Conservation (phyloP, 768 basidiomycete genomes). For the Lyophyllum shimeji region DNA sequence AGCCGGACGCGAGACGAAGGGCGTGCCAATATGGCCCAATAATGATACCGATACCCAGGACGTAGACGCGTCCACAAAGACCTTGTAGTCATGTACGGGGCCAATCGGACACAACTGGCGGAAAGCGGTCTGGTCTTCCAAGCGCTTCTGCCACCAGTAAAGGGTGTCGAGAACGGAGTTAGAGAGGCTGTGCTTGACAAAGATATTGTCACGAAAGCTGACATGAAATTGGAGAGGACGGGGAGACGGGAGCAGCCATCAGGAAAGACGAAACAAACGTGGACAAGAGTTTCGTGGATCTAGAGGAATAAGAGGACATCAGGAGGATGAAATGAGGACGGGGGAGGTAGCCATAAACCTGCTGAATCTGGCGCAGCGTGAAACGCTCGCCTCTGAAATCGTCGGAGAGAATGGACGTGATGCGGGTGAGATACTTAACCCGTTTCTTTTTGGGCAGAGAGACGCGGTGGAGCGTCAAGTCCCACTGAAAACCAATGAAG, state of each 20-base stretch:
- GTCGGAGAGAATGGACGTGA: neutral
- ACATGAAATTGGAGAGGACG: slow-evolving; percentile 24
- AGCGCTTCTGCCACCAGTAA: slow-evolving; percentile 25
- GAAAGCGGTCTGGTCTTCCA: neutral
- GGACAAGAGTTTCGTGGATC: slow-evolving; percentile 31
- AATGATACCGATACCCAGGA: slow-evolving; percentile 26
- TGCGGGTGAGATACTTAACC: slow-evolving; percentile 24
- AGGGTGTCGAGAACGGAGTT: slow-evolving; percentile 20
- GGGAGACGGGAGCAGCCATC: slow-evolving; percentile 20
- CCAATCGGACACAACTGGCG: neutral
- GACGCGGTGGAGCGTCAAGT: slow-evolving; percentile 23
- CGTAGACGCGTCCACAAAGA: slow-evolving; percentile 16
- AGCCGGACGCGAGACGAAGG: slow-evolving; percentile 7
- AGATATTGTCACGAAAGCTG: slow-evolving; percentile 19
- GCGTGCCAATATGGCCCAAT: slow-evolving; percentile 17
- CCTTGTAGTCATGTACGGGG: neutral
- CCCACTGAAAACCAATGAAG: slow-evolving; percentile 37
- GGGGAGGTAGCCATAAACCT: slow-evolving; percentile 13
- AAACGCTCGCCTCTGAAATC: slow-evolving; percentile 3
- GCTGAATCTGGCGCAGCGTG: slow-evolving; percentile 19
- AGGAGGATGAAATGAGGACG: neutral
- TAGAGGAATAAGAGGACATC: too few relatives aligned
- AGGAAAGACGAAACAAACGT: slow-evolving; percentile 28
- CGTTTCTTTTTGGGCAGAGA: slow-evolving; percentile 29
- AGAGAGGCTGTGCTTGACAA: slow-evolving; percentile 13